Conservation (phyloP, 2,329 filamentous ascomycete genomes). For the Periglandula ipomoeae region DNA sequence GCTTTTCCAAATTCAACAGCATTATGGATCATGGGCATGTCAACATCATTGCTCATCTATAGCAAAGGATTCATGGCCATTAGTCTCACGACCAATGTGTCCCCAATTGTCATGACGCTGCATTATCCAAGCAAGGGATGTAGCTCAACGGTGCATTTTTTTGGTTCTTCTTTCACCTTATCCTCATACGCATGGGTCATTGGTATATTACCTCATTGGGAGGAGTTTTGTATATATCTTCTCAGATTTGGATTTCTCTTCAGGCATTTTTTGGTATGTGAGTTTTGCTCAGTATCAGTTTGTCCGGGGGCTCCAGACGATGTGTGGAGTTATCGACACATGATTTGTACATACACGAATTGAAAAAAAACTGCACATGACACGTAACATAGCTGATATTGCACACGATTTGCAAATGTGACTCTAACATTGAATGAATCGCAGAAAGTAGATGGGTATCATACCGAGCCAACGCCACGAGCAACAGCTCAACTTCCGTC, state of each 20-base stretch:
- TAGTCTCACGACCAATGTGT: too few relatives aligned
- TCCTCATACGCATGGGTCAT: not conserved
- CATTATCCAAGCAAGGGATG: not conserved
- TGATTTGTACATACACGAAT: not conserved
- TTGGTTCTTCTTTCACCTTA: too few relatives aligned
- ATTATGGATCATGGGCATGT: too few relatives aligned
- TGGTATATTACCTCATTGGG: conserved; percentile 3
- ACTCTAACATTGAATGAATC: not conserved
- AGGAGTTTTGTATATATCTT: conserved; percentile 9
- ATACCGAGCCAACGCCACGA: not conserved
- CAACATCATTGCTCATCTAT: not conserved
- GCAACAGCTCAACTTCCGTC: not conserved
- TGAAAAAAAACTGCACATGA: too few relatives aligned
- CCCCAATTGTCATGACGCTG: not conserved
- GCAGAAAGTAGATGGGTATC: not conserved
- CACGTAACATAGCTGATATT: too few relatives aligned
- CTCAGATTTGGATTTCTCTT: not conserved
- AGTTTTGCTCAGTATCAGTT: not conserved
- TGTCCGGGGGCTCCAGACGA: not conserved
- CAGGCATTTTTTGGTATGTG: not conserved
- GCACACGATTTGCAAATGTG: too few relatives aligned
- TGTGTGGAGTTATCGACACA: not conserved
- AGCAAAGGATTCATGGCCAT: too few relatives aligned
- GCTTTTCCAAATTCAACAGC: not conserved
- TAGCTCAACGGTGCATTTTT: too few relatives aligned